phyloP scores from a whole-genome alignment of 2,329 filamentous ascomycete species.

The Trichoderma asperellum region DNA sequence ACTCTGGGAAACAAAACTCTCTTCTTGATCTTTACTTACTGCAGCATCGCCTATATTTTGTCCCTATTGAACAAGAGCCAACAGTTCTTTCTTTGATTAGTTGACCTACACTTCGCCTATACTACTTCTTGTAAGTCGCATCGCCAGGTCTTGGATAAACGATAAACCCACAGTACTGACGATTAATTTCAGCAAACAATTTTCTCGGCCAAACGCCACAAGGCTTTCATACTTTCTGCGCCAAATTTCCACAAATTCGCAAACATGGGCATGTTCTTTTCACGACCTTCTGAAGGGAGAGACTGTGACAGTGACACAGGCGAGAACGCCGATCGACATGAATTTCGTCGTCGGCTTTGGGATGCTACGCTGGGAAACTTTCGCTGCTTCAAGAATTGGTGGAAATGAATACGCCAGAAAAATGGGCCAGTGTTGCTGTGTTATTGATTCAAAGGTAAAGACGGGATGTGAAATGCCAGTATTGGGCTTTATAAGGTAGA shows the following conservation, averaged over 20 bases:
- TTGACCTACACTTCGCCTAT: neutral
- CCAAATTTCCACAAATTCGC: neutral
- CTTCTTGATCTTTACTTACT: neutral
- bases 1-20: neutral
- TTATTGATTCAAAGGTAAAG: neutral
- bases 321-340: constrained; percentile 51
- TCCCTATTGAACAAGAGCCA: neutral
- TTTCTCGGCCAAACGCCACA: neutral
- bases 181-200: neutral
- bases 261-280: constrained; percentile 54
- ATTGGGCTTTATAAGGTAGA: neutral
- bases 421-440: neutral
- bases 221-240: neutral
- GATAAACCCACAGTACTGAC: neutral
- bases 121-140: neutral
- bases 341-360: constrained; percentile 55
- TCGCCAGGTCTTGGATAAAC: neutral
- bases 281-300: constrained; percentile 51
- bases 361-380: constrained; percentile 54
- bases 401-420: too few relatives aligned
- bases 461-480: neutral
- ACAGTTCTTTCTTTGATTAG: neutral
- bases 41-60: neutral
- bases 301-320: constrained; percentile 59
- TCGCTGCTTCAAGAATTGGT: constrained; percentile 52